Evolutionary conservation across 345 rosid species (phyloP).

Genomic region (Moringa oleifera): DNA sequence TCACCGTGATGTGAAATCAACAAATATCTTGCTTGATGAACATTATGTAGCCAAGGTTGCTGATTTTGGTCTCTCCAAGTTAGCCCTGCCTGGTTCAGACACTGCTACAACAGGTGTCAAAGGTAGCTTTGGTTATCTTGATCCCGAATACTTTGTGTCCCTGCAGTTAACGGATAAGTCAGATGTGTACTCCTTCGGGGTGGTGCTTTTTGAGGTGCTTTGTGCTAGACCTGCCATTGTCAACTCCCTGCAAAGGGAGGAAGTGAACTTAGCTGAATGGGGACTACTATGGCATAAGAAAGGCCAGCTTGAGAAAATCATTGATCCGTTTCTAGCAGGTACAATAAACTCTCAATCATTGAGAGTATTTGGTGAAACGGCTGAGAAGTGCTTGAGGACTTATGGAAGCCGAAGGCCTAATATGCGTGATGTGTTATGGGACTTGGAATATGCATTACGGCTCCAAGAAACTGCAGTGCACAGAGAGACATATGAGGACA

Average conservation of each 20-base stretch:
- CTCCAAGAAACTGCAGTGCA: constrained; percentile 16
- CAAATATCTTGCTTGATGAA: constrained; percentile 28
- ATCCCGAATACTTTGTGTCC: constrained; percentile 9
- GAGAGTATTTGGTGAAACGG: constrained; percentile 44
- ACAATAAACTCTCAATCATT: constrained; percentile 13
- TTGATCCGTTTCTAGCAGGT: constrained; percentile 16
- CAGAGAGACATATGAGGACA: constrained; percentile 24
- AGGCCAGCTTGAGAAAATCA: constrained; percentile 13
- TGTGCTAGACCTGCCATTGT: constrained; percentile 25
- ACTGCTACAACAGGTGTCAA: constrained; percentile 17
- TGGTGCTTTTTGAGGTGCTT: constrained; percentile 23
- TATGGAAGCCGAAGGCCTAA: constrained; percentile 45
- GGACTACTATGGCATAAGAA: constrained; percentile 11
- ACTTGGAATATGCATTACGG: constrained; percentile 18
- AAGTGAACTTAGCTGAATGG: constrained; percentile 23
- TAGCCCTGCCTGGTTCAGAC: background rate
- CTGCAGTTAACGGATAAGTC: constrained; percentile 17
- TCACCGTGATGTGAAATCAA: constrained; percentile 28
- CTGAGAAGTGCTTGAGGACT: constrained; percentile 53
- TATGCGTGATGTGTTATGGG: constrained; percentile 60
- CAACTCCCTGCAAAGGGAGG: background rate
- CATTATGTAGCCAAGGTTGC: constrained; percentile 22
- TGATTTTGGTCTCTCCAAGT: constrained; percentile 23
- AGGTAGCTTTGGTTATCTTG: constrained; percentile 30
- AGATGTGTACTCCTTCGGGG: constrained; percentile 21